Base-by-base conservation (phyloP, 2,329 filamentous ascomycete genomes). In the Seiridium cupressi region DNA sequence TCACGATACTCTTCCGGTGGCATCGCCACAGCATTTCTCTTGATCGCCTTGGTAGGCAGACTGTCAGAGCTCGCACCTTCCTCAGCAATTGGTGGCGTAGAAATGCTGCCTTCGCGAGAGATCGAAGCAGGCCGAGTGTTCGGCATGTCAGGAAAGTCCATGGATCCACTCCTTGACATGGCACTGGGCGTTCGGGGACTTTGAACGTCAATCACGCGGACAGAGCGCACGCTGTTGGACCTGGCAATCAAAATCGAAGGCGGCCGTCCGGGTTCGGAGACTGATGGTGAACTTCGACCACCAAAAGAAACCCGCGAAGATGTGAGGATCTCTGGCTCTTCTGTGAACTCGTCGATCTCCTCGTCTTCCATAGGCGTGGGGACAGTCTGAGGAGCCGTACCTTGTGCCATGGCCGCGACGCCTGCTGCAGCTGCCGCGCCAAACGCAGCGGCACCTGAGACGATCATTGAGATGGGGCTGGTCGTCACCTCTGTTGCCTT, bases 301-400 rank as follows among this genome's bases (percentile, higher is more conserved):
- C 78, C 77, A 34, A 85, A 78, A 6, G 49, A 53, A 7, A 87
- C 76, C 42, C 84, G 77, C 3, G 83, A 79, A 0, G 84, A 84
- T 0, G 81, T 86, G 58, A 87, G 63, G 36, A 87, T 84, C 65
- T 85, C 77, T 2, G 83, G 81, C 65, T 84, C 79, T 79, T 90
- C 83, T 70, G 84, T 70, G 77, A 86, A 75, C 64, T 87, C 72
- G 65, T 84, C 65, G 70, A 81, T 65, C 68, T 85, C 73, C 62
- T 81, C 67, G 64, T 83, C 69, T 55, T 65, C 64, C 42, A 57
- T 57, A 44, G 60, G 60, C 38, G 60, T 59, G 3, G 38, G 10
- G 3, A 44, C n/a, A 34, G 61, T 61, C n/a, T 60, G 62, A 2
- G 54, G 51, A 9, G 55, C 53, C 57, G 58, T 54, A 34, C 59